A percentile compares a stretch with the other conserved stretches of the same genome.
Conservation (phyloP, 2,329 filamentous ascomycete genomes). For the Cladosporium cucumerinum region DNA sequence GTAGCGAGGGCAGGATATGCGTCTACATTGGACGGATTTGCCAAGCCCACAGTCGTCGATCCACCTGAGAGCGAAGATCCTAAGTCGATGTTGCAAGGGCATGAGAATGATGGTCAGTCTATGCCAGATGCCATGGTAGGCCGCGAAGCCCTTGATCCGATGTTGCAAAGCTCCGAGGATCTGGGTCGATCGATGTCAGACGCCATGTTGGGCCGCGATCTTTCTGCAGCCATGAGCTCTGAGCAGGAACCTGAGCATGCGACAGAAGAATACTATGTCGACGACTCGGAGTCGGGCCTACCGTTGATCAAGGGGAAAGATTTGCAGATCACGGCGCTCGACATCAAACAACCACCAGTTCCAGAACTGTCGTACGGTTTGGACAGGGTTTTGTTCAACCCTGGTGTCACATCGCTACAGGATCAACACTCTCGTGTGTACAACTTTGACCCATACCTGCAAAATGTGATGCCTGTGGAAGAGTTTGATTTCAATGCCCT, state of each 20-base stretch:
- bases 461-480: constrained; percentile 84
- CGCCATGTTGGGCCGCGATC: not conserved
- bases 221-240: not conserved
- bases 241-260: not conserved
- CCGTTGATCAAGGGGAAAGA: constrained; percentile 23
- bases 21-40: not conserved
- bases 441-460: constrained; percentile 95
- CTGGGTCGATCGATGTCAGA: not conserved
- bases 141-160: not conserved
- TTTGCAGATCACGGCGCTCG: constrained; percentile 37
- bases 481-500: constrained; percentile 91
- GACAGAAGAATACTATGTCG: not conserved
- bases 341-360: constrained; percentile 50
- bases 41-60: not conserved
- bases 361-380: constrained; percentile 70
- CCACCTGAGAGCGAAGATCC: not conserved
- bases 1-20: not conserved
- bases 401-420: constrained; percentile 86
- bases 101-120: not conserved
- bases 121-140: not conserved
- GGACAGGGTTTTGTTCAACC: constrained; percentile 91
- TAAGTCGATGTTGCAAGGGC: not conserved
- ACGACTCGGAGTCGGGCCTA: not conserved
- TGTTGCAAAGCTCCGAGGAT: not conserved
- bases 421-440: constrained; percentile 83